Base-by-base conservation (phyloP, 257 asterid genomes). In the Primulina tabacum region DNA sequence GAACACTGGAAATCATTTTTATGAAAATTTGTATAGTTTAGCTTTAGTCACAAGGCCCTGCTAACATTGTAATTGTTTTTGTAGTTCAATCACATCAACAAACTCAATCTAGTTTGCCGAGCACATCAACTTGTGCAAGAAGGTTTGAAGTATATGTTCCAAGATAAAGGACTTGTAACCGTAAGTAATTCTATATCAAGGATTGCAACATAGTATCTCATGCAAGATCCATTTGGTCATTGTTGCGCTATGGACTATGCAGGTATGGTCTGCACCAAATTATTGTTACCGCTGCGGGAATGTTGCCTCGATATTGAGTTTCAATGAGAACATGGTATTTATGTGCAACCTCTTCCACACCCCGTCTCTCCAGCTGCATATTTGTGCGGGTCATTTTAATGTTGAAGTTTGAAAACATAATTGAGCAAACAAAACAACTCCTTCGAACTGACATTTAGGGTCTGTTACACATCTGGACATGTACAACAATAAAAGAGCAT, bases 231-330 rank as follows among this genome's bases (percentile, higher is more conserved):
- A 40, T 50, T 34, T 40, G 67, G 76, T 75, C 24, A 61, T 38
- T 73, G 62, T 71, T 70, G 52, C 57, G 29, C 73, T 67, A n/a
- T 68, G 74, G 68, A 20, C 26, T 57, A 47, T 72, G 78, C 94
- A 93, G 99, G 99, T 93, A 37, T 93, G 99, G 99, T 93, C 97
- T 75, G 99, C 99, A 7, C 97, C 99, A 73, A 93, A 93, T 79
- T 90, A 93, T 73, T 93, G 99, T 75, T 93, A 93, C 72, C 97
- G 99, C 29, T 93, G 99, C 77, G 99, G 99, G 69, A 93, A 93
- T 75, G 97, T 93, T 32, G 99, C 99, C 64, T 93, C 99, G 4
- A 93, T 93, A 73, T 81, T 93, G 86, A 90, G 95, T 89, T 93
- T 93, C 90, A 89, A 86, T 69, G 99, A 90, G 85, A 93, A 89